These are phyloP conservation scores for Forsythia suspensa DNA, from an alignment of 257 asterid species.

Conservation along the genomic window DNA sequence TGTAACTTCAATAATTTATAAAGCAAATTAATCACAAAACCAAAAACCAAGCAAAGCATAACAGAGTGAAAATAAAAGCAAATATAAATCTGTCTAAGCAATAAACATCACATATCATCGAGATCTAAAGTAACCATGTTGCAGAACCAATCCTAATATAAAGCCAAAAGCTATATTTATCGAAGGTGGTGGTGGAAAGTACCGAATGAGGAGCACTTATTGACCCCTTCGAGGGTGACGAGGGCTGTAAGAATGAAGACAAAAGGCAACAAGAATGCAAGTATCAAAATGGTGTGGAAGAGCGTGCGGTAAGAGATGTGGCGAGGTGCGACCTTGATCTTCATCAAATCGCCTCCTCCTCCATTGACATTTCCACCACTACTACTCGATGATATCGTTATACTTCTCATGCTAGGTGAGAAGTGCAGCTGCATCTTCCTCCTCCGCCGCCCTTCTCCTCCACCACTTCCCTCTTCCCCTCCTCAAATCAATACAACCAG, in stretches of 20 bases:
- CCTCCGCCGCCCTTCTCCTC: slow-evolving; percentile 40
- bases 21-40: slow-evolving; percentile 7
- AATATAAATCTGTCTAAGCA: neutral
- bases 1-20: slow-evolving; percentile 11
- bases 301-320: slow-evolving; percentile 85
- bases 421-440: slow-evolving; percentile 99
- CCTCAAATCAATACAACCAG: slow-evolving; percentile 28
- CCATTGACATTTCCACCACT: slow-evolving; percentile 57
- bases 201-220: slow-evolving; percentile 98
- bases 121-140: neutral
- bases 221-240: slow-evolving; percentile 99
- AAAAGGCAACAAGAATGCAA: slow-evolving; percentile 95
- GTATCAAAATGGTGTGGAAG: slow-evolving; percentile 79
- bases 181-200: slow-evolving; percentile 23
- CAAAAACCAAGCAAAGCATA: neutral
- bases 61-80: neutral
- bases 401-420: slow-evolving; percentile 99
- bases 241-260: slow-evolving; percentile 94
- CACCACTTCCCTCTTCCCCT: slow-evolving; percentile 34
- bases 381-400: slow-evolving; percentile 88
- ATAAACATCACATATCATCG: slow-evolving; percentile 6
- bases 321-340: slow-evolving; percentile 96
- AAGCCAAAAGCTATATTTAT: slow-evolving; percentile 1
- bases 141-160: slow-evolving; percentile 12
- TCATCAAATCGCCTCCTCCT: slow-evolving; percentile 78